These are phyloP conservation scores for Myxozyma monticola DNA, from an alignment of 805 yeast genomes.

Conservation along the genomic window DNA sequence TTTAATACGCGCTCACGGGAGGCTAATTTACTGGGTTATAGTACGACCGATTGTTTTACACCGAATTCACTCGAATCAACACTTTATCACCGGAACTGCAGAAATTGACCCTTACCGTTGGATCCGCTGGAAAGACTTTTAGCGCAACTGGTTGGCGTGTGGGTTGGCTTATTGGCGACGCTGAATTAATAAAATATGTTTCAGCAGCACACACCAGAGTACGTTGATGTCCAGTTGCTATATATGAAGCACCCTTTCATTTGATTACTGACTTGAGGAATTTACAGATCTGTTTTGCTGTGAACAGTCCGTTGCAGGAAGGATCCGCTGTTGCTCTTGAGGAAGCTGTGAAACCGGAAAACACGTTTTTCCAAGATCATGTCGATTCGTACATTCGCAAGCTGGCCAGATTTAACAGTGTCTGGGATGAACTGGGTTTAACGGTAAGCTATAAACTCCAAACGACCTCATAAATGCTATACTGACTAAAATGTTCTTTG, in stretches of 20 bases:
- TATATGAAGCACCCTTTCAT: too few relatives aligned
- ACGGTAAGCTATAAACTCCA: conserved; percentile 46
- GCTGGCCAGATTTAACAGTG: conserved; percentile 67
- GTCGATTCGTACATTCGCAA: conserved; percentile 68
- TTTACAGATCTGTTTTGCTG: conserved; percentile 73
- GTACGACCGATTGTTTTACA: conserved; percentile 83
- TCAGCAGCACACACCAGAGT: conserved; percentile 84
- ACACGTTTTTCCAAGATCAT: conserved; percentile 68
- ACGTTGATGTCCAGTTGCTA: too few relatives aligned
- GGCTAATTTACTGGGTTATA: background rate
- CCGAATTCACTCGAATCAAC: conserved; percentile 79
- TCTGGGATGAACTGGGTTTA: conserved; percentile 81
- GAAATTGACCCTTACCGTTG: conserved; percentile 81
- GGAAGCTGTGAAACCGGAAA: conserved; percentile 50
- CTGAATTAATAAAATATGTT: conserved; percentile 77
- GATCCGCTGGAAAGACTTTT: conserved; percentile 96
- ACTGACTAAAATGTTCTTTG: background rate
- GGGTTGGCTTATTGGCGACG: conserved; percentile 91
- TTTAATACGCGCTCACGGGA: background rate
- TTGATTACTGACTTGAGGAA: background rate
- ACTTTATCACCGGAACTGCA: conserved; percentile 76
- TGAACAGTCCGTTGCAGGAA: conserved; percentile 90
- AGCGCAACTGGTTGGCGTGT: conserved; percentile 99
- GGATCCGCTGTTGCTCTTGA: conserved; percentile 80
- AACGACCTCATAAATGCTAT: background rate